Evolutionary conservation across 2,329 filamentous ascomycete species (phyloP).

Genomic region (Nemania sp.): DNA sequence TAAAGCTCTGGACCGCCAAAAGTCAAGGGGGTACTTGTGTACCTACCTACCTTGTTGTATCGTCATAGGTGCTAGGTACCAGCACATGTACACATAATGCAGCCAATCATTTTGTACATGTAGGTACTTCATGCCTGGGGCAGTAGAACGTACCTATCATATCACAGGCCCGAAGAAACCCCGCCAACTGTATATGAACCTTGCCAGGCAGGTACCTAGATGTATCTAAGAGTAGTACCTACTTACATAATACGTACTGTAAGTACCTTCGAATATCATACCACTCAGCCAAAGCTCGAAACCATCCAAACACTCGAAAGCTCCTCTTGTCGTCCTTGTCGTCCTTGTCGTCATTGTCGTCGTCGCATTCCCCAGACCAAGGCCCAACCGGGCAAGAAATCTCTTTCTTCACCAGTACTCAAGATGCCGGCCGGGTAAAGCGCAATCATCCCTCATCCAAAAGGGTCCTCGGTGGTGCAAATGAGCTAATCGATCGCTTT

Average conservation of each 20-base stretch:
- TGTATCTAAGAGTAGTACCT: not conserved
- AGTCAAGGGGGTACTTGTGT: too few species aligned
- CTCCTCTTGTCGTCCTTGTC: not conserved
- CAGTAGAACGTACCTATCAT: too few species aligned
- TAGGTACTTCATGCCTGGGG: too few species aligned
- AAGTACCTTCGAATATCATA: not conserved
- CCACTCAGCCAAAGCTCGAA: not conserved
- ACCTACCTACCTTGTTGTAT: too few species aligned
- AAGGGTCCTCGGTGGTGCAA: too few species aligned
- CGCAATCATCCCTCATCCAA: too few species aligned
- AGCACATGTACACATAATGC: too few species aligned
- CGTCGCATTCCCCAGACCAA: slow-evolving; percentile 11
- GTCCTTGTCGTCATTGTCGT: too few species aligned
- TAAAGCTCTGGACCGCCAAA: too few species aligned
- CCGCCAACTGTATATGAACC: not conserved
- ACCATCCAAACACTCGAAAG: not conserved
- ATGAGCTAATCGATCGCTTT: too few species aligned
- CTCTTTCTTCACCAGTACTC: not conserved
- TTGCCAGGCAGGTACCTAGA: too few species aligned
- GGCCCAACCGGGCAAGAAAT: slow-evolving; percentile 25
- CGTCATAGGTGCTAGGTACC: too few species aligned
- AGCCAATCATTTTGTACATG: not conserved
- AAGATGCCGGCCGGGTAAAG: slow-evolving; percentile 36
- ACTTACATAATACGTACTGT: not conserved
- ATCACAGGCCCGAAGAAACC: not conserved